A percentile compares a stretch with the other conserved stretches of the same genome.
These are phyloP conservation scores for Tephrocybe sp. DNA, from an alignment of 768 basidiomycete species.

Conservation along the genomic window DNA sequence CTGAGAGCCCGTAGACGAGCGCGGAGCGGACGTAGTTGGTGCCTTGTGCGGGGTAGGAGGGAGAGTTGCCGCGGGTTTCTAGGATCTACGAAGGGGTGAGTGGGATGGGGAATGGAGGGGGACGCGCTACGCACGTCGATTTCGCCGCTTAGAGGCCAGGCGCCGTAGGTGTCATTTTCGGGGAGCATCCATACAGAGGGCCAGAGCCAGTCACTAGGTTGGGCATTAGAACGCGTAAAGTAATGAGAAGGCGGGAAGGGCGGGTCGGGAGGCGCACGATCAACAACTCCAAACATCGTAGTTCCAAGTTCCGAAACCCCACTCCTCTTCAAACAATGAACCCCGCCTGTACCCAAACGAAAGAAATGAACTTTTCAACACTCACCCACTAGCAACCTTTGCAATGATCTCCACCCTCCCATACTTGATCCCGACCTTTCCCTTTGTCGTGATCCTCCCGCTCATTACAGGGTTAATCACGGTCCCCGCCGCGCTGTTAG, in stretches of 20 bases:
- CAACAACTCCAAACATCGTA: conserved; percentile 4
- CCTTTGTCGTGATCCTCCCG: conserved; percentile 71
- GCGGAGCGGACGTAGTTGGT: conserved; percentile 57
- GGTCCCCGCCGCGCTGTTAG: conserved; percentile 27
- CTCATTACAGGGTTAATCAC: conserved; percentile 78
- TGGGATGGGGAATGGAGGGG: conserved; percentile 31
- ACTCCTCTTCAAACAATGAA: conserved; percentile 16
- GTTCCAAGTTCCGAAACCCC: not conserved
- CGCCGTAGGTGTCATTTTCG: conserved; percentile 58
- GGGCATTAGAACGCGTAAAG: not conserved
- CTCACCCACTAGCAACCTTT: conserved; percentile 54
- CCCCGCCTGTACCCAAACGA: conserved; percentile 36
- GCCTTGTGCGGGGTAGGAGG: conserved; percentile 55
- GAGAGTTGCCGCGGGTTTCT: conserved; percentile 61
- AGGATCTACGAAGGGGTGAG: conserved; percentile 41
- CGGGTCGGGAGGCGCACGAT: not conserved
- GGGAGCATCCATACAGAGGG: conserved; percentile 79
- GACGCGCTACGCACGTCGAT: conserved; percentile 44
- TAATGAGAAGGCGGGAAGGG: not conserved
- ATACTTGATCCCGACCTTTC: conserved; percentile 54
- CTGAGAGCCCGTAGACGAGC: conserved; percentile 65
- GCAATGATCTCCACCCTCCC: conserved; percentile 66
- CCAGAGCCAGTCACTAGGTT: conserved; percentile 65
- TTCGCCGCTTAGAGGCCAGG: conserved; percentile 59
- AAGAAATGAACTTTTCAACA: conserved; percentile 36